phyloP scores from a whole-genome alignment of 768 basidiomycete genomes.

The Butyriboletus loyo region DNA sequence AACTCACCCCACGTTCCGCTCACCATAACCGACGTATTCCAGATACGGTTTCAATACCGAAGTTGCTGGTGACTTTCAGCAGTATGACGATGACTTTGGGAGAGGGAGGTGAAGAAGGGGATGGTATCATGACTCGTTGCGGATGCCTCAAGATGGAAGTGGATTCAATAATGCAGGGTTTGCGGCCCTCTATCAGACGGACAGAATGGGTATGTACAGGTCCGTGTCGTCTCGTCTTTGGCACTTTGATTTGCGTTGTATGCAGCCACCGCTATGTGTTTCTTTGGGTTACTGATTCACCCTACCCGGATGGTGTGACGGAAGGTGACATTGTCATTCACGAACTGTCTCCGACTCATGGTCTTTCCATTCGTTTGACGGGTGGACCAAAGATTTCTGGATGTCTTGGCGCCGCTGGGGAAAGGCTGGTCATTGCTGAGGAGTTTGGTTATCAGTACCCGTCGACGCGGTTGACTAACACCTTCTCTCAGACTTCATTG shows the following conservation, averaged over 20 bases:
- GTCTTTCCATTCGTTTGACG: conserved; percentile 89
- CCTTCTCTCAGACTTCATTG: conserved; percentile 68
- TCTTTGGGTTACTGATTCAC: conserved; percentile 87
- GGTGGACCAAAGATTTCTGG: conserved; percentile 92
- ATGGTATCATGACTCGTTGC: conserved; percentile 92
- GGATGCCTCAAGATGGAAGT: conserved; percentile 92
- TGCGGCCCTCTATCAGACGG: conserved; percentile 83
- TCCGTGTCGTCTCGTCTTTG: background rate
- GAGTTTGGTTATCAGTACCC: conserved; percentile 41
- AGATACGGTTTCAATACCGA: conserved; percentile 95
- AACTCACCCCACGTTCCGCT: background rate
- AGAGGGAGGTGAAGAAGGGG: conserved; percentile 82
- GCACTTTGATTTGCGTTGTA: background rate
- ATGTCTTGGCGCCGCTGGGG: conserved; percentile 96
- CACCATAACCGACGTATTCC: conserved; percentile 20
- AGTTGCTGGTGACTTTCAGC: conserved; percentile 93
- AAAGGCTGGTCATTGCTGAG: conserved; percentile 95
- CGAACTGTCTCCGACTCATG: conserved; percentile 83
- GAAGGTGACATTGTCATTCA: conserved; percentile 98
- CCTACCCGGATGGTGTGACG: conserved; percentile 92
- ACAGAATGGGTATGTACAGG: conserved; percentile 56
- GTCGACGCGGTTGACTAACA: background rate
- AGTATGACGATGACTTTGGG: conserved; percentile 94
- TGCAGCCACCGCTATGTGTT: conserved; percentile 85
- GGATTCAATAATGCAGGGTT: conserved; percentile 94